Evolutionary conservation across 345 rosid species (phyloP).

Genomic region (Moricandia arvensis): DNA sequence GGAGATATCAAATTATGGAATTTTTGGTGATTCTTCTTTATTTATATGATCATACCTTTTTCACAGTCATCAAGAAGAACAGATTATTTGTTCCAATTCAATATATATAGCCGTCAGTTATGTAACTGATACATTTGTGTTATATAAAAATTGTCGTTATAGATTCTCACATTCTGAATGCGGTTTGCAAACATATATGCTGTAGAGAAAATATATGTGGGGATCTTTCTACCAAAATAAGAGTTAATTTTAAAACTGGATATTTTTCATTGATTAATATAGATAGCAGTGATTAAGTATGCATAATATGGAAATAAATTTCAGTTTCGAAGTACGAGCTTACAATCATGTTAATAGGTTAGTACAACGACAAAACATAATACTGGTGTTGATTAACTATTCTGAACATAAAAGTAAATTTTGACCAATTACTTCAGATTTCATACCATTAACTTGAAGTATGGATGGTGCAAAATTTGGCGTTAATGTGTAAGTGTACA

Average conservation of each 20-base stretch:
- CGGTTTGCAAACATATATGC: not conserved
- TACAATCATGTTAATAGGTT: not conserved
- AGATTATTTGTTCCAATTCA: conserved; percentile 7
- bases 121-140: conserved; percentile 25
- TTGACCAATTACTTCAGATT: not conserved
- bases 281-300: not conserved
- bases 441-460: not conserved
- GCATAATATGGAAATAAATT: not conserved
- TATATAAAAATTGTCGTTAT: too few species aligned
- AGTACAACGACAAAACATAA: not conserved
- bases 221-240: conserved; percentile 19
- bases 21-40: conserved; percentile 48
- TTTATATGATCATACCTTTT: not conserved
- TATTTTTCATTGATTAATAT: not conserved
- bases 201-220: conserved; percentile 7
- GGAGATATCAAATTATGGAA: conserved; percentile 80
- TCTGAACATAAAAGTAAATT: not conserved
- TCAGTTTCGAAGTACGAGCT: not conserved
- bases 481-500: not conserved
- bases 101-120: conserved; percentile 25
- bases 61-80: not conserved
- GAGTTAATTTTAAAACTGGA: not conserved
- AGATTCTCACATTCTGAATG: conserved; percentile 4
- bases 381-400: not conserved
- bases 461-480: not conserved